Conservation (phyloP, 2,329 filamentous ascomycete genomes). For the Macrophomina tecta region DNA sequence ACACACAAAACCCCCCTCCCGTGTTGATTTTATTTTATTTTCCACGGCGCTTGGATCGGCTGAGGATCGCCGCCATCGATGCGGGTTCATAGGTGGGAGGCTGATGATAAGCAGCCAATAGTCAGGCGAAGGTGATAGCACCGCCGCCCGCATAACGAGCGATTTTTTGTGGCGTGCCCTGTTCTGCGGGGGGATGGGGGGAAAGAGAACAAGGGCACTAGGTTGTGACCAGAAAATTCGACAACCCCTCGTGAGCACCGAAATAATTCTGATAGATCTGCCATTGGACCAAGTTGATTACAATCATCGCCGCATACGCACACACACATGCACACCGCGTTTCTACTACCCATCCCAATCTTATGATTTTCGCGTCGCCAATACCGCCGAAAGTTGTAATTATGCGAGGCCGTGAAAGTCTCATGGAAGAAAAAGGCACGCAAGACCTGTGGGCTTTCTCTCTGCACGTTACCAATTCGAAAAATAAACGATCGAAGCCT, state of each 20-base stretch:
- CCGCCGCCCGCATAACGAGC: neutral
- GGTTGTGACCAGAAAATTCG: no score
- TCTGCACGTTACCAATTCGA: constrained; percentile 19
- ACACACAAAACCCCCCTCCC: neutral
- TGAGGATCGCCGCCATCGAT: neutral
- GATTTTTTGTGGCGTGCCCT: neutral
- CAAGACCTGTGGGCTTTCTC: neutral
- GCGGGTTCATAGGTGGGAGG: neutral
- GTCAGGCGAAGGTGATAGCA: neutral
- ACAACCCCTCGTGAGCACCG: neutral
- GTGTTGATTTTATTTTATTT: neutral
- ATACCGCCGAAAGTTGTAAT: neutral
- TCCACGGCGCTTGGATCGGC: constrained; percentile 7
- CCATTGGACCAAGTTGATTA: constrained; percentile 19
- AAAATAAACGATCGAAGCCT: constrained; percentile 24
- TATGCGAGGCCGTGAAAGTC: neutral
- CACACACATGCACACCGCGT: neutral
- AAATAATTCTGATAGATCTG: neutral
- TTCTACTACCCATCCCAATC: neutral
- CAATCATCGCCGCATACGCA: neutral
- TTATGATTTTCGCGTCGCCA: neutral
- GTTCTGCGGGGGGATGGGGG: constrained; percentile 8
- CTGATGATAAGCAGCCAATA: neutral
- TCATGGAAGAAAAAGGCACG: neutral
- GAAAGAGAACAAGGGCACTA: neutral